These are phyloP conservation scores for Capronia americana DNA, from an alignment of 2,329 filamentous ascomycete species.

Conservation along the genomic window DNA sequence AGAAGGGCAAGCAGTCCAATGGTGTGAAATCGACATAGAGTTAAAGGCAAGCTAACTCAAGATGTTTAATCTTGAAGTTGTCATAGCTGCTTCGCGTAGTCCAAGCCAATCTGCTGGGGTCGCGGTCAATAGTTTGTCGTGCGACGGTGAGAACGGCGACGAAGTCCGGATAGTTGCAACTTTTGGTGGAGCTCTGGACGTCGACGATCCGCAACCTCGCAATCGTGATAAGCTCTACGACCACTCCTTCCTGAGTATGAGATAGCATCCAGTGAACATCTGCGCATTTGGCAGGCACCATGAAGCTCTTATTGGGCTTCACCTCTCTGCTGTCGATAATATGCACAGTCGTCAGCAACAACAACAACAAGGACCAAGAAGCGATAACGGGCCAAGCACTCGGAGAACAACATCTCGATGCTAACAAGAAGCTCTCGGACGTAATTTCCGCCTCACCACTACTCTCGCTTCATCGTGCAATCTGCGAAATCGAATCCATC, in stretches of 20 bases:
- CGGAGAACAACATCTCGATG: neutral
- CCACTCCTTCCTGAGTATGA: neutral
- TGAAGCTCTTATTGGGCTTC: neutral
- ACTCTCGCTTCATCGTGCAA: constrained; percentile 73
- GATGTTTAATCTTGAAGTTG: neutral
- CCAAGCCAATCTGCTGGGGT: neutral
- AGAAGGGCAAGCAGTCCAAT: constrained; percentile 50
- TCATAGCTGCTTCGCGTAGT: neutral
- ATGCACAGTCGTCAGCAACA: neutral
- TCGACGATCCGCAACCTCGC: neutral
- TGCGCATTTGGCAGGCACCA: neutral
- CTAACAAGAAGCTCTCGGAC: constrained; percentile 42
- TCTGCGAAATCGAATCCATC: constrained; percentile 77
- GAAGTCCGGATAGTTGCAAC: neutral
- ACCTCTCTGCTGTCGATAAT: neutral
- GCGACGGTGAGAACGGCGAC: neutral
- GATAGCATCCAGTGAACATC: neutral
- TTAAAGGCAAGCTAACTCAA: neutral
- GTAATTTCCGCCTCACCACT: constrained; percentile 58
- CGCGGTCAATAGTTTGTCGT: neutral
- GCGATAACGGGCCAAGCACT: constrained; percentile 3
- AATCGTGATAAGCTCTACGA: neutral
- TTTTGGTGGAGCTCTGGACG: neutral
- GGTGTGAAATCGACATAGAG: constrained; percentile 5
- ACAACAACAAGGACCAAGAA: neutral